These are phyloP conservation scores for Myxozyma mucilagina DNA, from an alignment of 805 yeast species.

Conservation along the genomic window DNA sequence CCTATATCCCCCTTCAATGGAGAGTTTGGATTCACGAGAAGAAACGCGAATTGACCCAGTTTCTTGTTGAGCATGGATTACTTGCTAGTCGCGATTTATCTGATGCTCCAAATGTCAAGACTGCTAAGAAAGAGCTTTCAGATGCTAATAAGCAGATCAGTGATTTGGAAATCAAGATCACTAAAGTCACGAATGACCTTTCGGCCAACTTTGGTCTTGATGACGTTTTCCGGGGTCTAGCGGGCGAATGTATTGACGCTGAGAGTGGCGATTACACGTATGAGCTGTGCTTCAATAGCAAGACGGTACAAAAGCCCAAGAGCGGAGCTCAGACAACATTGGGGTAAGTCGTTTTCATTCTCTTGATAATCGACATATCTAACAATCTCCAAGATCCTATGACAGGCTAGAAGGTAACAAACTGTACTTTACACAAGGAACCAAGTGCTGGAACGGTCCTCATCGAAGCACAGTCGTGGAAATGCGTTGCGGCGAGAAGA, in stretches of 20 bases:
- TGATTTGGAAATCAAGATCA: slow-evolving; percentile 31
- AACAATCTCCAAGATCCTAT: slow-evolving; percentile 18
- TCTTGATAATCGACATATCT: neutral
- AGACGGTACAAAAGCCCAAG: slow-evolving; percentile 56
- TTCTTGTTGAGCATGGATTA: slow-evolving; percentile 20
- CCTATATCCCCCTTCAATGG: slow-evolving; percentile 22
- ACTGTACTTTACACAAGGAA: slow-evolving; percentile 59
- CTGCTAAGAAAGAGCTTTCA: slow-evolving; percentile 24
- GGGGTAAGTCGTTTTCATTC: slow-evolving; percentile 45
- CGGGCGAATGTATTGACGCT: slow-evolving; percentile 49
- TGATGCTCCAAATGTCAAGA: slow-evolving; percentile 20
- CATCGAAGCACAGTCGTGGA: slow-evolving; percentile 64
- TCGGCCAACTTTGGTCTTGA: slow-evolving; percentile 52
- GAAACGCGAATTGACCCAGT: slow-evolving; percentile 3
- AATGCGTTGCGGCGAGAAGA: slow-evolving; percentile 64
- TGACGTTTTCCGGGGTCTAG: slow-evolving; percentile 62
- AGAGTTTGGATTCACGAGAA: slow-evolving; percentile 23
- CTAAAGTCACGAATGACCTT: slow-evolving; percentile 30
- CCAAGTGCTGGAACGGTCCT: slow-evolving; percentile 95
- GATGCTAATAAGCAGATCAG: slow-evolving; percentile 3
- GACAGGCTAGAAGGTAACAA: slow-evolving; percentile 37
- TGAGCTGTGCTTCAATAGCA: slow-evolving; percentile 57
- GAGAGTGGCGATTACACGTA: slow-evolving; percentile 72
- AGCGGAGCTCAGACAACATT: slow-evolving; percentile 48
- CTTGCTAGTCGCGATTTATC: slow-evolving; percentile 22